These are phyloP conservation scores for Mycena rebaudengoi DNA, from an alignment of 768 basidiomycete species.

Conservation along the genomic window DNA sequence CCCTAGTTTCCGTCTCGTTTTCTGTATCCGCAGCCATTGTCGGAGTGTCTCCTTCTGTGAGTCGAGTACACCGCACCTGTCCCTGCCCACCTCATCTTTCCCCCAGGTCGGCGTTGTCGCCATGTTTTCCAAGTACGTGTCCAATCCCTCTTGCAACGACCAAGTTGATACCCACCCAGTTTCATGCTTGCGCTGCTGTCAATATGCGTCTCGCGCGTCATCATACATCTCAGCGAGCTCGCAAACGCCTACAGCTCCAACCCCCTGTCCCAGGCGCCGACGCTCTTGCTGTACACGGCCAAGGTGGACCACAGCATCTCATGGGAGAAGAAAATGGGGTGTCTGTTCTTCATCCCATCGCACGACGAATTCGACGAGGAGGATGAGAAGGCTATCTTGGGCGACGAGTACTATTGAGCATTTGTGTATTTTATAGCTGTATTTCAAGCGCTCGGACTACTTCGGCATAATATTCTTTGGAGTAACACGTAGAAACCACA, in stretches of 20 bases:
- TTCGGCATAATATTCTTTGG: too few relatives aligned
- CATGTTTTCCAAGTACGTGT: slow-evolving; percentile 29
- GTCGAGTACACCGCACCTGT: neutral
- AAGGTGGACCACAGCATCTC: slow-evolving; percentile 23
- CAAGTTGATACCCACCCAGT: slow-evolving; percentile 3
- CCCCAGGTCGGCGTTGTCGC: slow-evolving; percentile 26
- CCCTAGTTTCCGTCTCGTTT: slow-evolving; percentile 24
- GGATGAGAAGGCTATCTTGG: too few relatives aligned
- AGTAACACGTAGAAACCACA: too few relatives aligned
- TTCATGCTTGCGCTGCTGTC: slow-evolving; percentile 29
- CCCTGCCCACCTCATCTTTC: neutral
- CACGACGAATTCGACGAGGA: neutral
- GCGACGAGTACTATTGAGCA: slow-evolving; percentile 3
- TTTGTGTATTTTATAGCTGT: too few relatives aligned
- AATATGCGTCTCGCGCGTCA: slow-evolving; percentile 28
- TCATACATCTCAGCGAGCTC: slow-evolving; percentile 25
- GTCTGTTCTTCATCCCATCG: slow-evolving; percentile 21
- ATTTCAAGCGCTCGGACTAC: too few relatives aligned
- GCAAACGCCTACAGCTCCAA: slow-evolving; percentile 16
- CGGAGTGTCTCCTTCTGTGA: slow-evolving; percentile 25
- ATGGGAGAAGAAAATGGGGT: slow-evolving; percentile 29
- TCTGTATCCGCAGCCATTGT: slow-evolving; percentile 28
- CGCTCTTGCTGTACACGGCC: slow-evolving; percentile 23
- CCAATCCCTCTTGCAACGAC: neutral
- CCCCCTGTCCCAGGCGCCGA: slow-evolving; percentile 23